Evolutionary conservation across 2,329 filamentous ascomycete genomes (phyloP).

Genomic region (Sporothrix pseudoabietina): DNA sequence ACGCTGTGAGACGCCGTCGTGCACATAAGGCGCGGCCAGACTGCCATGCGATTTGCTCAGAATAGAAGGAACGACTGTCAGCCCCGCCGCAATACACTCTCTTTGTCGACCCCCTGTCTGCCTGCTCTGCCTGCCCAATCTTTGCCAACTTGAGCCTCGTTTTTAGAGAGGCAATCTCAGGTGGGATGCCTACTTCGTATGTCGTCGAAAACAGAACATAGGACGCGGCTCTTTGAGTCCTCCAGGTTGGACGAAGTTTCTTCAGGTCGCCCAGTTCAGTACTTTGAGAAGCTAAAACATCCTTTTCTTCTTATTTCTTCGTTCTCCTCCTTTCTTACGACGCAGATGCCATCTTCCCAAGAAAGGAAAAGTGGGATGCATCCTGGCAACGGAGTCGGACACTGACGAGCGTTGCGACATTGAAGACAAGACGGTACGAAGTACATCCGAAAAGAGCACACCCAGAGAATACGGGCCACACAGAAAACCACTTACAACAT

Average conservation of each 20-base stretch:
- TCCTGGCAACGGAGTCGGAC: neutral
- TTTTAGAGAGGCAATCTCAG: neutral
- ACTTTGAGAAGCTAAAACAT: neutral
- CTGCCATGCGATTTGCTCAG: neutral
- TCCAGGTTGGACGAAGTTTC: neutral
- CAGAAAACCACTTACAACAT: neutral
- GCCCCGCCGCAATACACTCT: neutral
- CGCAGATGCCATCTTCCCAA: neutral
- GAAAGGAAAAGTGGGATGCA: neutral
- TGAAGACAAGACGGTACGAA: neutral
- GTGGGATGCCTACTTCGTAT: neutral
- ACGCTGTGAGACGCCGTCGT: neutral
- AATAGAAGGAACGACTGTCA: slow-evolving; percentile 1
- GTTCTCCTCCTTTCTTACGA: neutral
- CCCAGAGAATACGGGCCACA: neutral
- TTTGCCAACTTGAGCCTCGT: slow-evolving; percentile 9
- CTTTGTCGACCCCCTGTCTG: neutral
- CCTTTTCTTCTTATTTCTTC: neutral
- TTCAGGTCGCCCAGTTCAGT: too few relatives aligned
- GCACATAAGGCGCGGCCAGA: neutral
- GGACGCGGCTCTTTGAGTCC: neutral
- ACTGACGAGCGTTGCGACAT: neutral
- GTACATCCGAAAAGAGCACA: neutral
- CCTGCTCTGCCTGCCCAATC: neutral
- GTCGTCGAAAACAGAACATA: neutral